Percentiles rank a stretch among this genome's conserved stretches.
Evolutionary conservation across 108 stramenopile species (phyloP).

Genomic region (Phaeodactylum tricornutum): DNA sequence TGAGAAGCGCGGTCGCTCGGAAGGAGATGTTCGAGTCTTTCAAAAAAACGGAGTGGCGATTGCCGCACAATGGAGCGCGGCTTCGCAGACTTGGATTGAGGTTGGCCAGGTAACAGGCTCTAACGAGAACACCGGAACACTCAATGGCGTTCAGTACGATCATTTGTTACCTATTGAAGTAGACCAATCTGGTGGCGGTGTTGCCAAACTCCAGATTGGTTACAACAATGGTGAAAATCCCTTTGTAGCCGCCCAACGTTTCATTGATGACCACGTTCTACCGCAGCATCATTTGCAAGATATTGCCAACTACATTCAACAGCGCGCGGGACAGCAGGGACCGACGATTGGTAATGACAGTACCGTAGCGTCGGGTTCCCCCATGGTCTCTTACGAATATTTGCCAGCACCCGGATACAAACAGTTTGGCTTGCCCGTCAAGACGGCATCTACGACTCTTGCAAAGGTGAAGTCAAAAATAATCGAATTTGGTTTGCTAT

Average conservation of each 20-base stretch:
- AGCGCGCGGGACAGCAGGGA: constrained; percentile 45
- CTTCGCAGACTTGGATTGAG: constrained; percentile 84
- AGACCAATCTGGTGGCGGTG: constrained; percentile 77
- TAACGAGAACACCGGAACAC: constrained; percentile 45
- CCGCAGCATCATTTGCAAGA: constrained; percentile 82
- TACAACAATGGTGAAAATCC: constrained; percentile 98
- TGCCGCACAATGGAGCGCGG: constrained; percentile 88
- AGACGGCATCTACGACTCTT: constrained; percentile 43
- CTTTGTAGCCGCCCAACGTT: constrained; percentile 88
- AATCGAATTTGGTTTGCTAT: constrained; percentile 39
- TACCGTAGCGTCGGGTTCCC: constrained; percentile 20
- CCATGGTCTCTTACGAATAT: constrained; percentile 38
- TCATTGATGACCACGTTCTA: constrained; percentile 88
- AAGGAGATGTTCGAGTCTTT: constrained; percentile 91
- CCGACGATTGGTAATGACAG: constrained; percentile 44
- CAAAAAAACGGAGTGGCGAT: constrained; percentile 80
- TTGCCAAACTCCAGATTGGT: constrained; percentile 78
- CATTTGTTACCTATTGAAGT: constrained; percentile 94
- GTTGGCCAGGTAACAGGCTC: constrained; percentile 92
- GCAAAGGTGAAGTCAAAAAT: constrained; percentile 67
- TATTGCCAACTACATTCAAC: constrained; percentile 87
- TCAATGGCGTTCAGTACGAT: constrained; percentile 68
- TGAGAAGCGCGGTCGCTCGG: constrained; percentile 43
- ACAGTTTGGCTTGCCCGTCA: constrained; percentile 46
- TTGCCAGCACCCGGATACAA: constrained; percentile 63